Base-by-base conservation (phyloP, 441 rosid genomes). In the Pelargonium australe region DNA sequence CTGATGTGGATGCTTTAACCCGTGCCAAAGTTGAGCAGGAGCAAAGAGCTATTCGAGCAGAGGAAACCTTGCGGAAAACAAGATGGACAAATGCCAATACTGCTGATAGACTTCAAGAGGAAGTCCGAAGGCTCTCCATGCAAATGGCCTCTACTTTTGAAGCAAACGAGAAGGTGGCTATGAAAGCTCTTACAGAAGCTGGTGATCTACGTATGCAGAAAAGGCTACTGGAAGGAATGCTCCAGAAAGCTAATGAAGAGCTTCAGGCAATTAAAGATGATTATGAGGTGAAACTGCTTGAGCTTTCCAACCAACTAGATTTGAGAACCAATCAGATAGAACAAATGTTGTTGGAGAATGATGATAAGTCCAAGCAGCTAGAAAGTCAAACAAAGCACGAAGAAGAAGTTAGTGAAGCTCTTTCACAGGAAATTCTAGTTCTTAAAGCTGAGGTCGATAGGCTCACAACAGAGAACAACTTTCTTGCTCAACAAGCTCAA, bases 71-170 rank as follows among this genome's bases (percentile, higher is more conserved):
- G 86, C 73, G 85, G 53, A 80, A 72, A 75, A 80, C 86, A 58
- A 87, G 83, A 81, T 83, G 76, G 89, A 90, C 82, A 74, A 89
- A 89, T 73, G 86, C 82, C 14, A 75, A 76, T 71, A 77, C 89
- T 20, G 98, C 96, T 6, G 89, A 82, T 75, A 84, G 83, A 73
- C 83, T 92, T 63, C 98, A 90, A 57, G 90, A 85, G 68, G 94
- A 92, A 68, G 85, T 90, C 69, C 85, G 70, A 75, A 85, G 86
- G 77, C 80, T 92, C 2, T 86, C 94, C n/a, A 68, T 73, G 75
- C 92, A 87, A 78, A 84, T 92, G 96, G 83, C 85, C 44, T 84
- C 87, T 12, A 82, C 86, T 20, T 84, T 90, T 72, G 80, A 81
- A 6, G 89, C 86, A 11, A 92, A 90, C 13, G 94, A 92, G 84